Conservation (phyloP, 2,329 filamentous ascomycete genomes). For the Xylariaceae sp. region DNA sequence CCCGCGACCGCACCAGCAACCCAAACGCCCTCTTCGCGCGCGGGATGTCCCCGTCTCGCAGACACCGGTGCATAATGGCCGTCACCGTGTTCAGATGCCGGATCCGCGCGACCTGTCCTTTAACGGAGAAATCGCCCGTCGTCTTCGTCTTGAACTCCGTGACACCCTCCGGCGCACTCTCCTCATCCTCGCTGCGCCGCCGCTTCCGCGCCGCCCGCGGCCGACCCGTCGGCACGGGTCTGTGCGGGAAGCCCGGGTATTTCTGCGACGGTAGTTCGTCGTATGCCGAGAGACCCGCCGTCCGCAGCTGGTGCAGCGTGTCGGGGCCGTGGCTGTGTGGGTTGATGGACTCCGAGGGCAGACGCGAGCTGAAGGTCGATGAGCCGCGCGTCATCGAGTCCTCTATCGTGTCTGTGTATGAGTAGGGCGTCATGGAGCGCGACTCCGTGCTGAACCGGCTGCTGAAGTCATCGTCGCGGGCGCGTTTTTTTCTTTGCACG, state of each 20-base stretch:
- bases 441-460: no score
- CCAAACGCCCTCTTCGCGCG: conserved; percentile 72
- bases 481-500: conserved; percentile 34
- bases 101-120: conserved; percentile 35
- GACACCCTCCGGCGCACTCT: no score
- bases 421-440: no score
- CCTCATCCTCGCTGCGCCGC: background rate
- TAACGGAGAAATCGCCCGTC: conserved; percentile 1
- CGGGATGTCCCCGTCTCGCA: conserved; percentile 63
- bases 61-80: conserved; percentile 64
- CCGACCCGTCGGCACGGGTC: conserved; percentile 30
- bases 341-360: conserved; percentile 42
- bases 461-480: background rate
- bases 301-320: conserved; percentile 47
- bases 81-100: conserved; percentile 63
- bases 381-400: conserved; percentile 10
- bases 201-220: background rate
- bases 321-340: conserved; percentile 50
- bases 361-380: conserved; percentile 16
- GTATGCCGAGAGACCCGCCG: conserved; percentile 48
- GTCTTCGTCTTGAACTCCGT: conserved; percentile 10
- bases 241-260: conserved; percentile 49
- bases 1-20: conserved; percentile 56
- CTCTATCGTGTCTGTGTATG: conserved; percentile 4
- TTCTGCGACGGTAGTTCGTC: conserved; percentile 38